phyloP scores from a whole-genome alignment of 108 stramenopile species.

The Chaetoceros muelleri region DNA sequence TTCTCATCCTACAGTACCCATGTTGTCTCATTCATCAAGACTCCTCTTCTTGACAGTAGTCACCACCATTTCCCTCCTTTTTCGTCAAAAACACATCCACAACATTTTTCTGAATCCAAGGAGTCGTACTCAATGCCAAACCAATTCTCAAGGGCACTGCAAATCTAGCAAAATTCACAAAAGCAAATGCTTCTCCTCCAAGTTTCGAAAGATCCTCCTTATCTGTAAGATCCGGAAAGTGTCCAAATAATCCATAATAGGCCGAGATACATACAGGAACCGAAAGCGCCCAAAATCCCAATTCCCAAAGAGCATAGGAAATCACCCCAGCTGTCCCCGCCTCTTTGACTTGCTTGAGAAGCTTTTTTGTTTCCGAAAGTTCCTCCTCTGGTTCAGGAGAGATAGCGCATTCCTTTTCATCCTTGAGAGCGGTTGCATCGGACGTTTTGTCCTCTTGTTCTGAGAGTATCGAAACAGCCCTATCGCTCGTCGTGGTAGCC shows the following conservation, averaged over 20 bases:
- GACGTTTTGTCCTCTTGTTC: neutral
- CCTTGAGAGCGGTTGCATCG: neutral
- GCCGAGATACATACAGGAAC: conserved; percentile 65
- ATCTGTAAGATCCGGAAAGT: conserved; percentile 70
- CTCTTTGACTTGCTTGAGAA: conserved; percentile 62
- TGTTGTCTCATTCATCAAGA: no score
- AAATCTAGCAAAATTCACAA: conserved; percentile 84
- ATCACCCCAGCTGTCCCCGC: conserved; percentile 67
- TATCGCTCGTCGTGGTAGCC: no score
- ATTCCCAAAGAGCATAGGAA: conserved; percentile 68
- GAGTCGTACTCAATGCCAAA: conserved; percentile 60
- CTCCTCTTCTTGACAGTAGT: neutral
- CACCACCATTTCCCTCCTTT: conserved; percentile 3
- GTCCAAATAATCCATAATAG: conserved; percentile 55
- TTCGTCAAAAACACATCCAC: conserved; percentile 46
- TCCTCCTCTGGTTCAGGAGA: conserved; percentile 14
- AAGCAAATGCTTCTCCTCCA: conserved; percentile 80
- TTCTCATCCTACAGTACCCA: no score
- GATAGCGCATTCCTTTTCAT: conserved; percentile 2
- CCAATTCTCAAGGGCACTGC: conserved; percentile 83
- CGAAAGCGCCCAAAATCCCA: conserved; percentile 66
- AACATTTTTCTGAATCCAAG: conserved; percentile 68
- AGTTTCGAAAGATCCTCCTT: conserved; percentile 63
- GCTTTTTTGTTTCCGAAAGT: conserved; percentile 31
- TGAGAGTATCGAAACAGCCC: neutral